These are phyloP conservation scores for Porcisia deanei DNA, from an alignment of 208 protist species.

Conservation along the genomic window DNA sequence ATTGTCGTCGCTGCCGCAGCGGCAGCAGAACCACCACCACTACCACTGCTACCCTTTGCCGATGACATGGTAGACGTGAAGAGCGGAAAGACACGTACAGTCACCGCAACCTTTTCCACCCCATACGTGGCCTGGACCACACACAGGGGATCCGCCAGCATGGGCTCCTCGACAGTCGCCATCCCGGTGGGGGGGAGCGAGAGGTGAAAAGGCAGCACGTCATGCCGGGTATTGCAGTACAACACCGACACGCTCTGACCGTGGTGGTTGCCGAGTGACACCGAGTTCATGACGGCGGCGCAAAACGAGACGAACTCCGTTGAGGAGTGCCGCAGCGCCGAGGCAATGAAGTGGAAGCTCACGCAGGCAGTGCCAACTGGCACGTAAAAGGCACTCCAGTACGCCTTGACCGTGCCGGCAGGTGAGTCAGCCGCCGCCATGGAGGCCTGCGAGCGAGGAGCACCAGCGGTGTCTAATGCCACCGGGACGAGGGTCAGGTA, in stretches of 20 bases:
- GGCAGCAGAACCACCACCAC: neutral
- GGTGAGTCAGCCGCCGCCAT: neutral
- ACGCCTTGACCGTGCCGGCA: constrained; percentile 29
- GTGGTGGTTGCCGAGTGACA: constrained; percentile 85
- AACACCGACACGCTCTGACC: constrained; percentile 70
- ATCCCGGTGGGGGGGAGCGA: constrained; percentile 41
- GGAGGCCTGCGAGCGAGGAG: neutral
- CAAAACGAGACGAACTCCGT: constrained; percentile 73
- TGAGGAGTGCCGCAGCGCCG: constrained; percentile 57
- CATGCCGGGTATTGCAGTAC: constrained; percentile 82
- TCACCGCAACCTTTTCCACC: constrained; percentile 31
- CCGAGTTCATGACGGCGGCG: constrained; percentile 64
- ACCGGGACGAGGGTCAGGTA: constrained; percentile 37
- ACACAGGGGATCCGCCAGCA: constrained; percentile 69
- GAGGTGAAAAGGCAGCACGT: constrained; percentile 68
- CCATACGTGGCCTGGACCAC: constrained; percentile 45
- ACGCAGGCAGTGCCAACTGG: constrained; percentile 64
- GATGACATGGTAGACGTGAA: constrained; percentile 16
- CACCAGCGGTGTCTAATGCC: constrained; percentile 21
- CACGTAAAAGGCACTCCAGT: constrained; percentile 66
- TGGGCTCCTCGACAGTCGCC: constrained; percentile 68
- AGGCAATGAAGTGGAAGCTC: constrained; percentile 73
- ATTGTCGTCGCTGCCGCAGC: constrained; percentile 2
- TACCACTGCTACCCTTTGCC: neutral
- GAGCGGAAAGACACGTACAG: constrained; percentile 42